Base-by-base conservation (phyloP, 1,284 basidiomycete genomes). In the Melampsora occidentalis region DNA sequence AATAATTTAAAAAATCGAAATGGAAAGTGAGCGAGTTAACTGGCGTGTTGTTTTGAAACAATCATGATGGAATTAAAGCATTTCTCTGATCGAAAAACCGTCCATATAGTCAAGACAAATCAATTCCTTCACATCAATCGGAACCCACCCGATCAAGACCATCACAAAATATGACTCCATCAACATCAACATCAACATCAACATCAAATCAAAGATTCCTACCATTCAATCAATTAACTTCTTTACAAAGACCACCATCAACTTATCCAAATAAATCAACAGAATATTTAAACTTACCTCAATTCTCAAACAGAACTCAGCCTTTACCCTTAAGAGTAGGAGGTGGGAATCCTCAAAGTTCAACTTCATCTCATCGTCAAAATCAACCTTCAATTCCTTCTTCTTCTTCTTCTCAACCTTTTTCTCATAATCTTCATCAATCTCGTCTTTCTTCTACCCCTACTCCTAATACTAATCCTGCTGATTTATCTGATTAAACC, bases 331-430 rank as follows among this genome's bases (percentile, higher is more conserved):
- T 46, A 14, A 46, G 42, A 46, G 42, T 46, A 14, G 42, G 42
- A 14, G 42, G 42, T 46, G 42, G 42, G 5, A 46, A 46, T 46
- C 42, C 42, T 46, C 42, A 46, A 46, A 12, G 10, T 12, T 46
- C 42, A 46, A 14, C 9, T 12, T 46, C 42, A 20, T 7, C 0
- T 46, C 42, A 20, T 9, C 7, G 7, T 57, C 53, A n/a, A 57
- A 10, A n/a, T 28, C 53, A n/a, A 9, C 14, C 53, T 22, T 57
- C 53, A 22, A 22, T 28, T n/a, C 28, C n/a, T n/a, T n/a, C 51
- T 53, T 53, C 51, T 53, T 53, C 53, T 57, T 57, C 28, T 57
- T 57, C 53, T 22, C 53, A 57, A 57, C 10, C 28, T 57, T 3
- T 1, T n/a, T 28, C 53, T 57, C 22, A 57, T 57, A 18, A 22